A percentile compares a stretch with the other conserved stretches of the same genome.
These are phyloP conservation scores for Cercospora sp. DNA, from an alignment of 2,329 filamentous ascomycete genomes.

Conservation along the genomic window DNA sequence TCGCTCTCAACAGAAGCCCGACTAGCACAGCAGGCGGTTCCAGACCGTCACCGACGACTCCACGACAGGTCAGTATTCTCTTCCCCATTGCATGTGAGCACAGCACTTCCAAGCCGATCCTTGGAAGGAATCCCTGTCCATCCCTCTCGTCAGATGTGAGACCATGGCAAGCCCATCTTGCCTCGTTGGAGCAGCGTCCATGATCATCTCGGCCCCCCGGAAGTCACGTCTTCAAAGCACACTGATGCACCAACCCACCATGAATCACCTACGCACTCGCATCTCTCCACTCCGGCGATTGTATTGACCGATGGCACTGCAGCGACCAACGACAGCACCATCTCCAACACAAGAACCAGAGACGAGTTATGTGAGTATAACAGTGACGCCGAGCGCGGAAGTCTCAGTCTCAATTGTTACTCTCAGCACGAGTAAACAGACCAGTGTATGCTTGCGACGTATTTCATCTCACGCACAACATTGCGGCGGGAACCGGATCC, in stretches of 20 bases:
- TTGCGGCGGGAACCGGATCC: constrained; percentile 12
- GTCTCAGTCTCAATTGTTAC: constrained; percentile 34
- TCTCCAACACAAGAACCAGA: constrained; percentile 28
- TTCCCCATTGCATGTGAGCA: constrained; percentile 5
- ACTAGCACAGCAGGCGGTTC: constrained; percentile 57
- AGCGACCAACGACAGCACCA: constrained; percentile 26
- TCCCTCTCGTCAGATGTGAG: constrained; percentile 18
- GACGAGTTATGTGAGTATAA: constrained; percentile 35
- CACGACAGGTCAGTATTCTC: constrained; percentile 31
- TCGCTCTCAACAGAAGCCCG: constrained; percentile 55
- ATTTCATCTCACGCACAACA: constrained; percentile 27
- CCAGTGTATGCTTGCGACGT: constrained; percentile 30
- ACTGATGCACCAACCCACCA: neutral
- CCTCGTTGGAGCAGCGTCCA: constrained; percentile 8
- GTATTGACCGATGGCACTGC: constrained; percentile 24
- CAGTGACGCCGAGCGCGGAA: constrained; percentile 31
- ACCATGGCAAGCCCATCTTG: constrained; percentile 2
- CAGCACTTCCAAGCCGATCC: constrained; percentile 15
- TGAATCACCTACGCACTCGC: neutral
- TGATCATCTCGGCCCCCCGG: constrained; percentile 14
- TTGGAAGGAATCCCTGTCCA: constrained; percentile 8
- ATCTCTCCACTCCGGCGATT: constrained; percentile 11
- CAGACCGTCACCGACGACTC: constrained; percentile 27
- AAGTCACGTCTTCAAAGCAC: neutral
- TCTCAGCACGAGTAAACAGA: constrained; percentile 18